Base-by-base conservation (phyloP, 108 stramenopile genomes). In the Licmophora abbreviata region DNA sequence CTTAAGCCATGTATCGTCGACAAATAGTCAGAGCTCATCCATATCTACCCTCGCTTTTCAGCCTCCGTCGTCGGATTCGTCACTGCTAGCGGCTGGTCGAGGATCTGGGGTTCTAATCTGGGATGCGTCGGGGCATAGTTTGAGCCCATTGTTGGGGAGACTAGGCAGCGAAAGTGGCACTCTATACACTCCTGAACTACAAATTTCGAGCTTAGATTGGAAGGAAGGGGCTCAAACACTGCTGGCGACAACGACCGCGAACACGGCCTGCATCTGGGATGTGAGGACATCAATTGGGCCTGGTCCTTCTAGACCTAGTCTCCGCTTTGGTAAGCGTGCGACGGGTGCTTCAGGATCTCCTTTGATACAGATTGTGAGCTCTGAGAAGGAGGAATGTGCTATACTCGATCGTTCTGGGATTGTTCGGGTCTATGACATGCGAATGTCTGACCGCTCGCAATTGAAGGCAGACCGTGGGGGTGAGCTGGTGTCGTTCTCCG, bases 41-140 rank as follows among this genome's bases (percentile, higher is more conserved):
- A 30, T 31, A 21, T 17, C 38, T 2, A 59, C 36, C 29, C n/a
- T 26, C 18, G 12, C 29, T 23, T 37, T 24, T 41, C 21, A 31
- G 15, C 17, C 42, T 15, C 41, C 22, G 40, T 22, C 32, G 4
- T 33, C 52, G 1, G 57, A 43, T 22, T 56, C 60, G 24, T 35
- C 67, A 4, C 55, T 78, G 15, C 66, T 88, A 28, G 86, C 86
- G 7, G 73, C 86, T 1, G 74, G 80, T 9, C 55, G 79, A 40
- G 80, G 86, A 34, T 64, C 54, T n/a, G 77, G 77, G 1, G 65
- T 78, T 14, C 30, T 88, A 30, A 61, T 88, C 18, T 88, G 82
- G 79, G 86, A 88, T 62, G 82, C 76, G 26, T 78, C 76, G 24
- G 86, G 86, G 22, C 77, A 76, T 17, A 67, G 77, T 28, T 53